phyloP scores from a whole-genome alignment of 2,329 filamentous ascomycete genomes.

The Pseudocercospora fuligena region DNA sequence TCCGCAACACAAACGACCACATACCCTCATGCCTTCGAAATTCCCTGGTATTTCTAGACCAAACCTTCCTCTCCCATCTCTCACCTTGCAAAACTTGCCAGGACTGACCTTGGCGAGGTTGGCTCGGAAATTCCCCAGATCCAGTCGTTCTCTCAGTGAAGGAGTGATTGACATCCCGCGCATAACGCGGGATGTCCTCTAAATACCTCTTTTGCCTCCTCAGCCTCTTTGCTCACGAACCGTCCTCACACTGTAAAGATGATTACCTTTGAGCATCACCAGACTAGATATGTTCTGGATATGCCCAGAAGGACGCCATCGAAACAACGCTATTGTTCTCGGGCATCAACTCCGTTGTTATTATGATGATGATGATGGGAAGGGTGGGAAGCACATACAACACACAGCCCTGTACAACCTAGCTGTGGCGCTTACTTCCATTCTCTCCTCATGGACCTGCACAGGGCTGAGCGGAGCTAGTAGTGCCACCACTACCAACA shows the following conservation, averaged over 20 bases:
- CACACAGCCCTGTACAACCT: background rate
- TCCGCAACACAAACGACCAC: slow-evolving; percentile 1
- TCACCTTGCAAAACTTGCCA: background rate
- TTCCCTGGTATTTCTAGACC: background rate
- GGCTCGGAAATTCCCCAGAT: background rate
- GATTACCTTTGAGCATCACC: background rate
- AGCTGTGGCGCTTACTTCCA: slow-evolving; percentile 9
- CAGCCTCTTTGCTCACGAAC: slow-evolving; percentile 1
- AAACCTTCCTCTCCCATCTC: background rate
- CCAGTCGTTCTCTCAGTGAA: too few species aligned
- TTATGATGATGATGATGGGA: background rate
- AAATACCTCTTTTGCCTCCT: background rate
- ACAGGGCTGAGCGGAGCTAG: slow-evolving; percentile 6
- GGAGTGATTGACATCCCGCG: background rate
- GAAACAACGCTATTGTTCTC: background rate
- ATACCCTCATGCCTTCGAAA: slow-evolving; percentile 1
- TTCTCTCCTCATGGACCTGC: background rate
- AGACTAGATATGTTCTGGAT: background rate
- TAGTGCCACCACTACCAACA: slow-evolving; percentile 1
- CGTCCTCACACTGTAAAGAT: background rate
- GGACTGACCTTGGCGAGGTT: background rate
- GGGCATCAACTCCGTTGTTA: background rate
- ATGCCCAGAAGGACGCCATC: background rate
- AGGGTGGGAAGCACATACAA: background rate
- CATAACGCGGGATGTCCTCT: background rate